Evolutionary conservation across 148 eudicot genomes (phyloP).

Genomic region (Chenopodium formosanum): DNA sequence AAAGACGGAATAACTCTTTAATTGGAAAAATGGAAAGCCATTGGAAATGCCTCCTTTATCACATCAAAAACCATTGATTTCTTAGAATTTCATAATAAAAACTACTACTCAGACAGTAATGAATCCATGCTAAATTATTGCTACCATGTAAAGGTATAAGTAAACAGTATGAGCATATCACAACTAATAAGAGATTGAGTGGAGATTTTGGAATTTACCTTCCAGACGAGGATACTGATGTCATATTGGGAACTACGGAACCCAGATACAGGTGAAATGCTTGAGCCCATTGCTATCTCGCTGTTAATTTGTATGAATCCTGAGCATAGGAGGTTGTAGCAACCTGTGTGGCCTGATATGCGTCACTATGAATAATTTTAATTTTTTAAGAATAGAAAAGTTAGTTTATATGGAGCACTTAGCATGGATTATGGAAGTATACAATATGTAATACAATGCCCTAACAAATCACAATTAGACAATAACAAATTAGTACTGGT

Average conservation of each 20-base stretch:
- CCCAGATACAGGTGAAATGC: constrained; percentile 91
- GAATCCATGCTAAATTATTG: constrained; percentile 4
- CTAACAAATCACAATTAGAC: not conserved
- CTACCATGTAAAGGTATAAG: not conserved
- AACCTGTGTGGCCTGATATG: constrained; percentile 97
- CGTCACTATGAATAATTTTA: constrained; percentile 70
- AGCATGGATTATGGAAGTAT: not conserved
- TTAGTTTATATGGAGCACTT: too few relatives aligned
- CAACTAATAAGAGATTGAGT: constrained; percentile 11
- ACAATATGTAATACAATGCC: not conserved
- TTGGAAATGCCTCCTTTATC: constrained; percentile 25
- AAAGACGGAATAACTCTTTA: constrained; percentile 24
- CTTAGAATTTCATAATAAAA: constrained; percentile 2
- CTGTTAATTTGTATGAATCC: constrained; percentile 95
- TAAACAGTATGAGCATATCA: not conserved
- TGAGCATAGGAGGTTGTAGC: constrained; percentile 94
- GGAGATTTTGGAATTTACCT: constrained; percentile 51
- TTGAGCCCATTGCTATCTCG: constrained; percentile 96
- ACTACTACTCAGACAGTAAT: not conserved
- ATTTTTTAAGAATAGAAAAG: not conserved
- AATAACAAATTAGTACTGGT: too few relatives aligned
- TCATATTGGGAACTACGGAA: constrained; percentile 83
- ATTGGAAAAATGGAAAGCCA: constrained; percentile 27
- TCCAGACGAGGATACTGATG: constrained; percentile 97
- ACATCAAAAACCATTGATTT: constrained; percentile 16